Base-by-base conservation (phyloP, 2,329 filamentous ascomycete species). In the Fusarium pseudoanthophilum region DNA sequence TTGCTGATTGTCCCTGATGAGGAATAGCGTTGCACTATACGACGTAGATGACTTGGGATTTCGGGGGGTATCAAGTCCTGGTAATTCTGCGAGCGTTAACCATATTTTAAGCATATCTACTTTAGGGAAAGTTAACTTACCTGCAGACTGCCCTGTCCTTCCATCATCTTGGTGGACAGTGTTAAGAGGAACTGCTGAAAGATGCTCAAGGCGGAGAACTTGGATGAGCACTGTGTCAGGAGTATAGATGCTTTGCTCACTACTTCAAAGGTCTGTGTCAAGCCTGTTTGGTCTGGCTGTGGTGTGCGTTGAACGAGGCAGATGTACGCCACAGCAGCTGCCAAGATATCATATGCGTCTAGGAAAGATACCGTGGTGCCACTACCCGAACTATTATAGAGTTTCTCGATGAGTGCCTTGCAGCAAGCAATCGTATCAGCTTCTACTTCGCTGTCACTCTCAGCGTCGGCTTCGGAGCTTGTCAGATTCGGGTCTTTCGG, bases 201-300 rank as follows among this genome's bases (percentile, higher is more conserved):
- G 1, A 39, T 21, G 3, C 43, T 49, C 18, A 72, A 30, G 3
- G 57, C 68, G 0, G 43, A 39, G n/a, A 72, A 72, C 2, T 42
- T 61, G 4, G 64, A 68, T 14, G 69, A 60, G 36, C 64, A 72
- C 39, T 72, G 63, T 1, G 69, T 72, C 0, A 72, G 40, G 0
- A 72, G 4, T 5, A 72, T 65, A 8, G 69, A 72, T 0, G 69
- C 68, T 36, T 72, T 72, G 26, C 63, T 72, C 20, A 69, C 53
- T n/a, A 72, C 43, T 13, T 72, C 68, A 10, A 72, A 72, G 0
- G 48, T 72, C 5, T 72, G 68, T 0, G 69, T 56, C 21, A 72
- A 55, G 7, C 55, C 68, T 6, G 45, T 26, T 5, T 72, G 69
- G 1, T 46, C 55, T 1, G 24, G n/a, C 5, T 56, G 46, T 0